phyloP scores from a whole-genome alignment of 2,329 filamentous ascomycete species.

The Pleoardoris graminearum region DNA sequence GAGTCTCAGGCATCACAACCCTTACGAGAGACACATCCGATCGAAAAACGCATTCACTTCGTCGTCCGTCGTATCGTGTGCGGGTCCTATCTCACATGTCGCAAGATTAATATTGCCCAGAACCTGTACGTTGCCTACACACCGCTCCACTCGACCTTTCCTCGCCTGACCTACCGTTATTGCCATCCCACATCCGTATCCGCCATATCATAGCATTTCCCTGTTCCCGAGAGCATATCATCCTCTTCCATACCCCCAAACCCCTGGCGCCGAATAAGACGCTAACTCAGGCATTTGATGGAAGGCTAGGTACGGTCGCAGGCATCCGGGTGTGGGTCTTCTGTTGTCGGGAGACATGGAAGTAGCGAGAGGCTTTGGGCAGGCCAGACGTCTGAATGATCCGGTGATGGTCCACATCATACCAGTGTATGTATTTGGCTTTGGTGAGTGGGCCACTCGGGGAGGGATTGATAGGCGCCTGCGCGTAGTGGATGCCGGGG shows the following conservation, averaged over 20 bases:
- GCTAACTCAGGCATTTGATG: constrained; percentile 45
- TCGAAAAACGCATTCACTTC: constrained; percentile 22
- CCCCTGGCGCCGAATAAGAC: constrained; percentile 39
- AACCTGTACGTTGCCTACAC: constrained; percentile 11
- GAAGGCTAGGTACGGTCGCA: constrained; percentile 43
- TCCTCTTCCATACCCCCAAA: constrained; percentile 43
- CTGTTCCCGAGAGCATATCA: constrained; percentile 30
- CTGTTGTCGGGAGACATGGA: constrained; percentile 24
- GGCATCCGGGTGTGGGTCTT: constrained; percentile 10
- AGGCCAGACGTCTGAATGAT: constrained; percentile 42
- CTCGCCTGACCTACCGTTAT: constrained; percentile 14
- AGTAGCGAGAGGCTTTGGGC: constrained; percentile 39
- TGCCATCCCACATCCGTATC: constrained; percentile 32
- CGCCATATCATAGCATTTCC: constrained; percentile 34
- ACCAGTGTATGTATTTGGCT: constrained; percentile 43
- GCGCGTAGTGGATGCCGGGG: constrained; percentile 39
- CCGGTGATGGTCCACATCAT: constrained; percentile 47
- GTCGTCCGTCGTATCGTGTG: constrained; percentile 12
- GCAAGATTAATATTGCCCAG: constrained; percentile 23
- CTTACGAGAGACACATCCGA: constrained; percentile 8
- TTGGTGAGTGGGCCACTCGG: constrained; percentile 34
- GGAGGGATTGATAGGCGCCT: constrained; percentile 28
- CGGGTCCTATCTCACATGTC: constrained; percentile 22
- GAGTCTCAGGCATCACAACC: background rate
- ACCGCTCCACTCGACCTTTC: background rate